Base-by-base conservation (phyloP, 2,329 filamentous ascomycete genomes). In the Albophoma yamanashiensis region DNA sequence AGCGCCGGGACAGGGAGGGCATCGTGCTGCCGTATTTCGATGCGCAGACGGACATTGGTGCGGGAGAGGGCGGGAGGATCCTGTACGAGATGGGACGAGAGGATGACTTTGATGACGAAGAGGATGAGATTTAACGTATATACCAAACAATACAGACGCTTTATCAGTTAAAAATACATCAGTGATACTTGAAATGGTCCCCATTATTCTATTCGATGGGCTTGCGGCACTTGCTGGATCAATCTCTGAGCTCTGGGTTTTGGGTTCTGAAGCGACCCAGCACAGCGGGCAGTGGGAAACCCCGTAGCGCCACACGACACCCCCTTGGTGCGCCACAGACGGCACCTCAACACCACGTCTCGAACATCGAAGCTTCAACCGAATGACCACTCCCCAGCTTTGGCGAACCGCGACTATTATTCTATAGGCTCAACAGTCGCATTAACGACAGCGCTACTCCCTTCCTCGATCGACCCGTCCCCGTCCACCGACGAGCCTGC, bases 21-120 rank as follows among this genome's bases (percentile, higher is more conserved):
- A 90, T 99, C 11, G 89, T 97, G 47, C 72, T 97, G 73, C 94
- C 94, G 20, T 97, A 99, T 72, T 97, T 95, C 74, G 94, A 99
- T 77, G 94, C 94, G 31, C 94, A 99, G 80, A 90, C 86, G 58
- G 88, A 88, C 56, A 82, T 86, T 58, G 88, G 86, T 1, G 82
- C 84, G 0, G 92, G 92, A 0, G 91, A 96, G 68, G 93, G 94
- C 5, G 94, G 94, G 0, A 82, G 93, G 62, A 99, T 99, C 65
- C 71, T 99, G 68, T 99, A 99, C 72, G 93, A 97, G 67, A 96
- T 97, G 89, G 93, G 92, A 1, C 84, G 86, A 63, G 94, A 97
- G 76, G 94, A 99, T 74, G 92, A 97, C 71, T 97, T 97, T 75
- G 92, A 96, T 67, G 92, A 96, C 61, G 92, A 96, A 69, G 92